These are phyloP conservation scores for Alternaria solani DNA, from an alignment of 2,329 filamentous ascomycete genomes.

Conservation along the genomic window DNA sequence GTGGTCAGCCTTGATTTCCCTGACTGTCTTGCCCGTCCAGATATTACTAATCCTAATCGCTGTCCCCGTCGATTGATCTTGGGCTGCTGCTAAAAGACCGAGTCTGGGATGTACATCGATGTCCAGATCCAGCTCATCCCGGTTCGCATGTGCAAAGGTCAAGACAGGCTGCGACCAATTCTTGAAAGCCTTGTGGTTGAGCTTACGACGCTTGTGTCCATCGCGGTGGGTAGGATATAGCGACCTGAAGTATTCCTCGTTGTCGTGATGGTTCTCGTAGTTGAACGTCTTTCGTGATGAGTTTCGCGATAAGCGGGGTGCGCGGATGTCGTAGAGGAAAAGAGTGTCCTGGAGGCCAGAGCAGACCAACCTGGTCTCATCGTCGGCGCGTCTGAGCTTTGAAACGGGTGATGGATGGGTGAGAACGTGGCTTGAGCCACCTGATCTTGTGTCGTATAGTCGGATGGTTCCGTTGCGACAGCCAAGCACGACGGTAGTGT, in stretches of 20 bases:
- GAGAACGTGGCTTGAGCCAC: conserved; percentile 33
- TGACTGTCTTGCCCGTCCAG: conserved; percentile 40
- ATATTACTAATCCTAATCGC: conserved; percentile 43
- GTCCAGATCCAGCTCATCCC: conserved; percentile 35
- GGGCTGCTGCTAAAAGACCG: conserved; percentile 46
- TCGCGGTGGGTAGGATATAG: conserved; percentile 17
- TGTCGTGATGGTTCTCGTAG: conserved; percentile 24
- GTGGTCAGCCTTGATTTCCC: conserved; percentile 25
- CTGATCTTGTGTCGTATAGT: conserved; percentile 44
- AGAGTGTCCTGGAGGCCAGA: conserved; percentile 39
- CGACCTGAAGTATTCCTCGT: conserved; percentile 21
- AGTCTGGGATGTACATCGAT: conserved; percentile 40
- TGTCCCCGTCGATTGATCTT: conserved; percentile 27
- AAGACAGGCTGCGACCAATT: conserved; percentile 41
- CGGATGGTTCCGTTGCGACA: conserved; percentile 44
- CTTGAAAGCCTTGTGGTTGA: conserved; percentile 13
- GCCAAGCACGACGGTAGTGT: conserved; percentile 42
- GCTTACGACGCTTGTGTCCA: conserved; percentile 23
- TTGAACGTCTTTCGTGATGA: background rate
- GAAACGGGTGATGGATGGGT: conserved; percentile 36
- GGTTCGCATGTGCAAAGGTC: conserved; percentile 37
- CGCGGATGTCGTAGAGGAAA: conserved; percentile 45
- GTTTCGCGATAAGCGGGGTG: conserved; percentile 13
- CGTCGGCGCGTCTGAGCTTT: conserved; percentile 36
- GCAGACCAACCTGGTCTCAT: conserved; percentile 37